Evolutionary conservation across 768 basidiomycete genomes (phyloP).

Genomic region (Steccherinum ochraceum): DNA sequence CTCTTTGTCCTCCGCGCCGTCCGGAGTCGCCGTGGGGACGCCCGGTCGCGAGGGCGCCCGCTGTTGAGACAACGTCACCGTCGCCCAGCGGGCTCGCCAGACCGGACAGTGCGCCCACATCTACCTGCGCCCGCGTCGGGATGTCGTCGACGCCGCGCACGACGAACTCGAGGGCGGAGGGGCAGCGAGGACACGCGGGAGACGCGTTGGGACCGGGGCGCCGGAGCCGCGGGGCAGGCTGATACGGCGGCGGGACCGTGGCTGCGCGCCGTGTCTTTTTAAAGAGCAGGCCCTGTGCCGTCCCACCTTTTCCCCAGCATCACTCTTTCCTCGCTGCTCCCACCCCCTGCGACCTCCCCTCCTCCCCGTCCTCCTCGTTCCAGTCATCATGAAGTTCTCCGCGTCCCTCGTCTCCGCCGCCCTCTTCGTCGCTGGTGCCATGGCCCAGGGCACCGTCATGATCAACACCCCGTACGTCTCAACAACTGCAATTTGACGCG

Average conservation of each 20-base stretch:
- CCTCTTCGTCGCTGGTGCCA: conserved; percentile 34
- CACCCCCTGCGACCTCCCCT: conserved; percentile 23
- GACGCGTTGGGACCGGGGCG: neutral
- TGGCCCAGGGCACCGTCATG: conserved; percentile 37
- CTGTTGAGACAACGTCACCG: neutral
- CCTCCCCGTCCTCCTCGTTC: conserved; percentile 14
- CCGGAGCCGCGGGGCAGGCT: neutral
- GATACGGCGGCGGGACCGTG: neutral
- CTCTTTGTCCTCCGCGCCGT: no score
- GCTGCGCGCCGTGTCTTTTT: neutral
- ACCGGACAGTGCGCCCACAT: no score
- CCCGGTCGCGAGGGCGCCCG: no score
- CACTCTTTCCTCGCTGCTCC: conserved; percentile 15
- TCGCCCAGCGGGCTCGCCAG: no score
- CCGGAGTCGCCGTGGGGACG: neutral
- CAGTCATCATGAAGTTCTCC: conserved; percentile 37
- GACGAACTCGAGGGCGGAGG: neutral
- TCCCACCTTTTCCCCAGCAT: conserved; percentile 13
- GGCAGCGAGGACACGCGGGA: neutral
- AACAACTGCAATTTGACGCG: neutral
- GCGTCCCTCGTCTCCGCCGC: conserved; percentile 33
- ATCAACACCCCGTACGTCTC: conserved; percentile 70
- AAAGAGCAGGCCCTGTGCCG: neutral
- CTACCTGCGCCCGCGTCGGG: no score
- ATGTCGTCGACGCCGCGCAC: neutral